Conservation (phyloP, 2,329 filamentous ascomycete genomes). For the Hypomyces rosellus region DNA sequence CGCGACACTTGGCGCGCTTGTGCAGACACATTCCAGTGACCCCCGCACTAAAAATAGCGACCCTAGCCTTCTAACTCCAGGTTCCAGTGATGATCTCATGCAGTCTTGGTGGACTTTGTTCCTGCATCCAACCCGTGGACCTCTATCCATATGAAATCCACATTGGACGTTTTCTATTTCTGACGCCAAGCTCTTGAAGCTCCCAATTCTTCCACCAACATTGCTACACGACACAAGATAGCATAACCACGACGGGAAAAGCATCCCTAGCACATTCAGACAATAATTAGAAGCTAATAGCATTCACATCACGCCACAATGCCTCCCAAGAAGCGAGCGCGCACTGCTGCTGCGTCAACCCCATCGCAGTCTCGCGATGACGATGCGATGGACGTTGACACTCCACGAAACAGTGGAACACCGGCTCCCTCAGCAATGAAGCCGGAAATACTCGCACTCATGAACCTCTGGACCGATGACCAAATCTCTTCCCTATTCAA, state of each 20-base stretch:
- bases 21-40: background rate
- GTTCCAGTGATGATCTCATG: conserved; percentile 11
- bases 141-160: too few species aligned
- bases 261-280: too few species aligned
- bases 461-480: conserved; percentile 88
- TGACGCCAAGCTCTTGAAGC: too few species aligned
- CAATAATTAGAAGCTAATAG: too few species aligned
- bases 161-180: background rate
- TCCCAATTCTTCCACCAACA: background rate
- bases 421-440: conserved; percentile 21
- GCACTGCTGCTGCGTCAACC: conserved; percentile 52
- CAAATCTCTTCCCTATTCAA: conserved; percentile 92
- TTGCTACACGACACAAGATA: background rate
- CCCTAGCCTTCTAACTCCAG: background rate
- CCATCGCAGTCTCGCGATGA: conserved; percentile 48
- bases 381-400: conserved; percentile 56
- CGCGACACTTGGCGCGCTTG: background rate
- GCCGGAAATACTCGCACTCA: conserved; percentile 23
- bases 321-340: conserved; percentile 66
- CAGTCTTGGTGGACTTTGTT: background rate
- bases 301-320: conserved; percentile 33
- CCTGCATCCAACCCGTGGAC: background rate
- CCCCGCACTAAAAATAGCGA: conserved; percentile 7
- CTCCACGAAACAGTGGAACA: conserved; percentile 48
- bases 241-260: too few species aligned